Base-by-base conservation (phyloP, 108 stramenopile genomes). In the Cyclotella cryptica region DNA sequence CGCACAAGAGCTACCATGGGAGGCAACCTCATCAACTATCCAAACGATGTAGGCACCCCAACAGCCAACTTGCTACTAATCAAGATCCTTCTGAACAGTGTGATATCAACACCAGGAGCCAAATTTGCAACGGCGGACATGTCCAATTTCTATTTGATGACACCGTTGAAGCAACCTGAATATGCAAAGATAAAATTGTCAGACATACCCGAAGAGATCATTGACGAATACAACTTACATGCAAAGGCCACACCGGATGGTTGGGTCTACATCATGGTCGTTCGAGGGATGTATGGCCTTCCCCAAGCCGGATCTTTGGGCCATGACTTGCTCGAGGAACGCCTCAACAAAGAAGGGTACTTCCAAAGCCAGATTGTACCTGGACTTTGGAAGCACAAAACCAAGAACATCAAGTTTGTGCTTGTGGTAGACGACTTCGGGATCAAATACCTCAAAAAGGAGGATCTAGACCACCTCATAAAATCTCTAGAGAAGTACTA, bases 21-120 rank as follows among this genome's bases (percentile, higher is more conserved):
- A 28, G 78, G 86, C 28, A 40, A 87, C 41, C 70, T 29, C 6
- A 62, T 86, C 59, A 49, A 77, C 18, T 82, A 77, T 57, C 46
- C 53, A 27, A 45, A 43, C 5, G 71, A 79, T 28, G 59, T 43
- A 1, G 52, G 67, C 51, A 75, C 87, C 15, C 66, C 72, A 42
- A 72, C 80, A 3, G 40, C 40, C 12, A 79, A 72, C 28, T 29
- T 87, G 9, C 39, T 67, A 15, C 65, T 74, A 11, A 53, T 60
- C 17, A 84, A n/a, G 60, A 18, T 49, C 35, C 2, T 49, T 9
- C n/a, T 49, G 3, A 49, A 49, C 47, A 7, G 6, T 9, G 47
- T 49, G 6, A 49, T 49, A 1, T 7, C 47, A 49, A 49, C 47
- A 1, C 18, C 15, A 14, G 39, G 40, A 12, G 86, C 57, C 7